Percentiles rank a stretch among this genome's conserved stretches.
phyloP scores from a whole-genome alignment of 805 yeast species.

The Starmerella davenportii region DNA sequence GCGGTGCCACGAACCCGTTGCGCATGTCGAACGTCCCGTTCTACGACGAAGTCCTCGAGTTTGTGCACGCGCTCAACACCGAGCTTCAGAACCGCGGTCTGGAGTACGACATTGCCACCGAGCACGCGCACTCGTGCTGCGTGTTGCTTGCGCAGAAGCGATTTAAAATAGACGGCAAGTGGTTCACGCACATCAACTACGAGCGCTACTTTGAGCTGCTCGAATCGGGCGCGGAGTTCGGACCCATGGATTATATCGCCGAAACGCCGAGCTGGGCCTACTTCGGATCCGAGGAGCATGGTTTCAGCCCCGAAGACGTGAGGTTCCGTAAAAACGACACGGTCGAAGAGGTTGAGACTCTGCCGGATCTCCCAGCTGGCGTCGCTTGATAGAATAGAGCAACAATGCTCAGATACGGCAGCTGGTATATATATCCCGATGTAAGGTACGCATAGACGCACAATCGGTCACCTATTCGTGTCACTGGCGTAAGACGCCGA shows the following conservation, averaged over 20 bases:
- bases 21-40: slow-evolving; percentile 94
- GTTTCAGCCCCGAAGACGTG: slow-evolving; percentile 75
- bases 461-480: too few relatives aligned
- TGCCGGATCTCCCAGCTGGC: too few relatives aligned
- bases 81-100: slow-evolving; percentile 51
- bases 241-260: slow-evolving; percentile 60
- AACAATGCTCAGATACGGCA: too few relatives aligned
- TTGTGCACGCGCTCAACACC: slow-evolving; percentile 44
- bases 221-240: slow-evolving; percentile 46
- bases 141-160: slow-evolving; percentile 61
- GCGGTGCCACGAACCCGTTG: slow-evolving; percentile 81
- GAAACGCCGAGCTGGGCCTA: slow-evolving; percentile 84
- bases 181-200: slow-evolving; percentile 86
- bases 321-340: slow-evolving; percentile 21
- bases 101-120: slow-evolving; percentile 73
- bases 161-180: slow-evolving; percentile 49
- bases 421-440: too few relatives aligned
- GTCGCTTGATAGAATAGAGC: too few relatives aligned
- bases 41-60: slow-evolving; percentile 69
- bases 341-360: too few relatives aligned
- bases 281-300: slow-evolving; percentile 71
- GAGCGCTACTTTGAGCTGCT: slow-evolving; percentile 54
- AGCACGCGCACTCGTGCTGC: slow-evolving; percentile 91
- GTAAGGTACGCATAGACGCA: too few relatives aligned
- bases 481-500: too few relatives aligned